Evolutionary conservation across 2,329 filamentous ascomycete genomes (phyloP), one percentile per base, ranked within the genome.

Genomic region (Aureobasidium zeae): DNA sequence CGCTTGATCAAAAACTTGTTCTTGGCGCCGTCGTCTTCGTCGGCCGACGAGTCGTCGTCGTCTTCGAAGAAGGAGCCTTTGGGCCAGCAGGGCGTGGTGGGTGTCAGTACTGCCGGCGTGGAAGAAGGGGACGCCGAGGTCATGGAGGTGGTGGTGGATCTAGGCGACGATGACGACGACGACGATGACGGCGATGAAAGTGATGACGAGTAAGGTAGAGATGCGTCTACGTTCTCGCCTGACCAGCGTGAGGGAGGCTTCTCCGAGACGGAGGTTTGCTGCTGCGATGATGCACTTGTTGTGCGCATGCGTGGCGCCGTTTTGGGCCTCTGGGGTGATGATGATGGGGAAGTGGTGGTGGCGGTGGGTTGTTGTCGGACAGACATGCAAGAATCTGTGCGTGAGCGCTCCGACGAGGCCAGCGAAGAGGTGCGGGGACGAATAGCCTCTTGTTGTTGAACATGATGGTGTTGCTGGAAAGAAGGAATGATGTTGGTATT

Each of bases 351-450:
- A 12, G 33, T 37, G 32, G 25, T 11, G 15, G 21, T 38, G 25
- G 43, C 33, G 8, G 43, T 32, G 15, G 43, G 34, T 16, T 36
- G 43, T 11, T 38, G 26, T 20, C 34, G 25, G 15, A 36, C 25
- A 15, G 43, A 45, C 21, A 34, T 45, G 33, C 43, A 45, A 5
- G 43, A 45, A 16, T 45, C 43, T 22, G 34, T 21, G 28, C 43
- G 32, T 12, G 43, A 45, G 15, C 43, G 43, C 20, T 36, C 24
- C 7, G 43, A 45, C 5, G 30, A 30, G 25, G 39, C 29, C 19
- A 33, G 19, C 5, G 43, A 38, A 4, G 33, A 45, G 20, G 33
- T 32, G 28, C 26, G 32, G 13, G 28, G 24, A 10, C 26, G 32
- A 3, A 16, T n/a, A n/a, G n/a, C n/a, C n/a, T n/a, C n/a, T n/a